A percentile compares a stretch with the other conserved stretches of the same genome.
Conservation (phyloP, 2,329 filamentous ascomycete genomes). For the Penicillium sp. region DNA sequence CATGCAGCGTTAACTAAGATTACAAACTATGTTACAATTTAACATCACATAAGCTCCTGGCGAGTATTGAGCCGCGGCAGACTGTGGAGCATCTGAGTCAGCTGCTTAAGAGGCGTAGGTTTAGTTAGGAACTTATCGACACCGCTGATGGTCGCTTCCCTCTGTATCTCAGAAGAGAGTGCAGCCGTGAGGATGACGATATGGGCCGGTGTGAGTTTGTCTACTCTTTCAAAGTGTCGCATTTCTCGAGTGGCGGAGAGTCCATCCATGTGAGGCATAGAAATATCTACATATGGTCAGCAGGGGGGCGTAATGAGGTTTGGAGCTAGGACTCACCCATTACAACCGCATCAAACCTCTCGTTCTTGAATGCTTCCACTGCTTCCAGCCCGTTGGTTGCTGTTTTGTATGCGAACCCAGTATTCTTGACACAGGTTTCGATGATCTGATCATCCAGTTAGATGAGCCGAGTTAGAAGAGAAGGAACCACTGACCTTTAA, state of each 20-base stretch:
- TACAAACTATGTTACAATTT: not conserved
- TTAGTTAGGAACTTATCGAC: slow-evolving; percentile 32
- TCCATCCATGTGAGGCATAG: slow-evolving; percentile 37
- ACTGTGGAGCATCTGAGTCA: slow-evolving; percentile 11
- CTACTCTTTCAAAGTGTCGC: slow-evolving; percentile 21
- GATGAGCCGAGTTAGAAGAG: not conserved
- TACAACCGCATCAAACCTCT: slow-evolving; percentile 17
- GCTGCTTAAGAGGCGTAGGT: slow-evolving; percentile 25
- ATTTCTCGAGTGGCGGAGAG: slow-evolving; percentile 30
- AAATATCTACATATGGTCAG: slow-evolving; percentile 25
- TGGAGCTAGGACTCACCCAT: slow-evolving; percentile 21
- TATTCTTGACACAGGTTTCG: slow-evolving; percentile 15
- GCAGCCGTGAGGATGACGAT: slow-evolving; percentile 29
- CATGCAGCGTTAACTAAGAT: not conserved
- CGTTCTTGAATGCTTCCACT: slow-evolving; percentile 14
- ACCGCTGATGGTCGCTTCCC: slow-evolving; percentile 26
- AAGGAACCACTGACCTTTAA: slow-evolving; percentile 24
- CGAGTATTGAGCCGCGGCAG: not conserved
- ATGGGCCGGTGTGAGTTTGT: slow-evolving; percentile 6
- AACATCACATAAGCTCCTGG: not conserved
- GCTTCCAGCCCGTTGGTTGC: slow-evolving; percentile 19
- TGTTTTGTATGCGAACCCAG: slow-evolving; percentile 13
- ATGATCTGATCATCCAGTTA: slow-evolving; percentile 1
- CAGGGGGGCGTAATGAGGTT: not conserved
- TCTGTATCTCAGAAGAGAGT: slow-evolving; percentile 27